phyloP scores from a whole-genome alignment of 2,329 filamentous ascomycete species.

The Phialophora tarda region DNA sequence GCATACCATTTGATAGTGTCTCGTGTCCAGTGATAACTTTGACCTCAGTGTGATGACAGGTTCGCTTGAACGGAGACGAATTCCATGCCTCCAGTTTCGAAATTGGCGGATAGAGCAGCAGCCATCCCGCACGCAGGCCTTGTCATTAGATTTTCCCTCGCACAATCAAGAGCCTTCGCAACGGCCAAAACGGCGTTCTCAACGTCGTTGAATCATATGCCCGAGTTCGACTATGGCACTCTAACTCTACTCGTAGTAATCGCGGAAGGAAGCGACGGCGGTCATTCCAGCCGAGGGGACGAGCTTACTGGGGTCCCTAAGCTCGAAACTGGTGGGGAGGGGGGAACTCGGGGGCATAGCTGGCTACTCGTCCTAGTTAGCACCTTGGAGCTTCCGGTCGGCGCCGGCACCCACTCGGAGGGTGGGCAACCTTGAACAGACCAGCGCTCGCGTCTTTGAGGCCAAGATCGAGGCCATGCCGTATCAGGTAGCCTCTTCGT shows the following conservation, averaged over 20 bases:
- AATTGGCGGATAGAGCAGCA: background rate
- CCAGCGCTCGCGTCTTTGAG: background rate
- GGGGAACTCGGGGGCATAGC: background rate
- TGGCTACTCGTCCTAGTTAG: background rate
- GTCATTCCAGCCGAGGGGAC: constrained; percentile 3
- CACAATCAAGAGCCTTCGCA: background rate
- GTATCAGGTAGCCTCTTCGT: constrained; percentile 4
- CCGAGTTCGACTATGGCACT: background rate
- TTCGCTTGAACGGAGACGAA: background rate
- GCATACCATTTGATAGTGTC: background rate
- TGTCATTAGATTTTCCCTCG: too few relatives aligned
- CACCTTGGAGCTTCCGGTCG: background rate
- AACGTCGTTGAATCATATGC: background rate
- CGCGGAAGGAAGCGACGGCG: background rate
- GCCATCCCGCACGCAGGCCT: background rate
- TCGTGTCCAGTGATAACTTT: background rate
- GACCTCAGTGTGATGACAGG: background rate
- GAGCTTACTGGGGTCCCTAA: background rate
- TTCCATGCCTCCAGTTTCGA: background rate
- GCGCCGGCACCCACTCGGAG: too few relatives aligned
- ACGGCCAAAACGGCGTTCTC: background rate
- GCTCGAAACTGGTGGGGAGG: background rate
- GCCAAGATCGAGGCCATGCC: constrained; percentile 4
- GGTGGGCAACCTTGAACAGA: background rate
- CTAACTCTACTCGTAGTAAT: background rate